Evolutionary conservation across 139 green algal genomes (phyloP).

Genomic region (Chlamydomonas incerta): DNA sequence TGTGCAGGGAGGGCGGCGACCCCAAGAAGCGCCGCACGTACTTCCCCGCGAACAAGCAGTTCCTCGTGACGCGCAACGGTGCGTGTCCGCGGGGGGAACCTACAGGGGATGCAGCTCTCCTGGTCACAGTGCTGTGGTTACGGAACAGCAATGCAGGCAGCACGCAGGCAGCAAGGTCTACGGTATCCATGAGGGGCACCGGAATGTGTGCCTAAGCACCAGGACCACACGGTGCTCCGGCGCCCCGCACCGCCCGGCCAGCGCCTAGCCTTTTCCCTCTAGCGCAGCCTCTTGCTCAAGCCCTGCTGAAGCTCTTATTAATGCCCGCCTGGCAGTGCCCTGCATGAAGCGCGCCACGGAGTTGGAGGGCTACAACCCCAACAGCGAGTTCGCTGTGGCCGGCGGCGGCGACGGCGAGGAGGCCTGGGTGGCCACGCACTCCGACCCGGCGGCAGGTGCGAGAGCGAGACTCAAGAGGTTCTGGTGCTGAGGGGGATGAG

Average conservation of each 20-base stretch:
- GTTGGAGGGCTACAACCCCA: constrained; percentile 67
- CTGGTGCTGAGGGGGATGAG: too few relatives aligned
- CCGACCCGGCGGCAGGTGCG: constrained; percentile 27
- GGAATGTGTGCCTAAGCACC: too few relatives aligned
- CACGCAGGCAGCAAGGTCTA: too few relatives aligned
- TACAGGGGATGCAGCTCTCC: too few relatives aligned
- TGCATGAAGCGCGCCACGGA: constrained; percentile 81
- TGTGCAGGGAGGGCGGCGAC: constrained; percentile 81
- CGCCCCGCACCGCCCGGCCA: too few relatives aligned
- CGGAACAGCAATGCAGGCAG: too few relatives aligned
- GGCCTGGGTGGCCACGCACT: constrained; percentile 74
- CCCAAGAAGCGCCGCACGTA: constrained; percentile 69
- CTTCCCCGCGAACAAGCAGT: constrained; percentile 89
- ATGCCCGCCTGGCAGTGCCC: constrained; percentile 71
- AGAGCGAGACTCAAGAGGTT: not conserved
- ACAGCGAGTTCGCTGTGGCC: constrained; percentile 64
- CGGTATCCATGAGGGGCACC: too few relatives aligned
- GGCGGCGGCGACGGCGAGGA: constrained; percentile 77
- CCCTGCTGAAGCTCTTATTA: not conserved
- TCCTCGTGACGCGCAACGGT: constrained; percentile 89
- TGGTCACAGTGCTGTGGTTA: too few relatives aligned
- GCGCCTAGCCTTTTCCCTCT: too few relatives aligned
- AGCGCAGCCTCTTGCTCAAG: too few relatives aligned
- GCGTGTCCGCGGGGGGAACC: too few relatives aligned
- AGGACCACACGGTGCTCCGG: too few relatives aligned